Conservation (phyloP, 2,329 filamentous ascomycete genomes). For the Colletotrichum coccodes region DNA sequence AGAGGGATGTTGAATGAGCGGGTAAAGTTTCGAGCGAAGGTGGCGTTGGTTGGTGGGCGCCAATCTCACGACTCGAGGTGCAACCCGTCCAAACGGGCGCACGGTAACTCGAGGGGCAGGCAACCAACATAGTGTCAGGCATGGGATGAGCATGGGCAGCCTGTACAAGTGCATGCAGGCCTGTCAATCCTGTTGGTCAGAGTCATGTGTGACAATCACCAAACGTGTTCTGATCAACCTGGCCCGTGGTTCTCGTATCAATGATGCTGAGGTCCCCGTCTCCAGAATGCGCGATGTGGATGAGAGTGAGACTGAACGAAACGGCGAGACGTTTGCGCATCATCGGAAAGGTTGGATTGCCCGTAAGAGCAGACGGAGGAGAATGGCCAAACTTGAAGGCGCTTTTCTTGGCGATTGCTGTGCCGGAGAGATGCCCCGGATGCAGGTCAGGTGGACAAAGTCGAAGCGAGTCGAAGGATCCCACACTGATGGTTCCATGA, state of each 20-base stretch:
- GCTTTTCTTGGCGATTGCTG: neutral
- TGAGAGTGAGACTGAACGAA: neutral
- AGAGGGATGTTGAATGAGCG: neutral
- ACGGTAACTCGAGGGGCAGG: slow-evolving; percentile 20
- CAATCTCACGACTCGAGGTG: slow-evolving; percentile 19
- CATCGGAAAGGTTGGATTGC: neutral
- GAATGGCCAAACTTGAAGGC: neutral
- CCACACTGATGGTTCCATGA: neutral
- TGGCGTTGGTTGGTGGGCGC: slow-evolving; percentile 22
- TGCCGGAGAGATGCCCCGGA: neutral
- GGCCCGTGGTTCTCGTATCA: neutral
- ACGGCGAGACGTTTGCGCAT: neutral
- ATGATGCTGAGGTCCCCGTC: neutral
- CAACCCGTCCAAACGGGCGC: slow-evolving; percentile 25
- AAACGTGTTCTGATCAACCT: neutral
- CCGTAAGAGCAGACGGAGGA: neutral
- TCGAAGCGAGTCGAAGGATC: slow-evolving; percentile 4
- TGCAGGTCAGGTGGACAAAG: neutral
- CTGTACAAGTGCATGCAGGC: slow-evolving; percentile 1
- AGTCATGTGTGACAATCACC: slow-evolving; percentile 9
- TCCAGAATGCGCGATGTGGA: neutral
- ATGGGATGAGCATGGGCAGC: neutral
- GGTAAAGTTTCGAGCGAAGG: slow-evolving; percentile 1
- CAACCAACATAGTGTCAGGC: slow-evolving; percentile 22
- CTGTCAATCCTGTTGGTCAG: slow-evolving; percentile 3